phyloP scores from a whole-genome alignment of 768 basidiomycete genomes.

The Mycena rosella region DNA sequence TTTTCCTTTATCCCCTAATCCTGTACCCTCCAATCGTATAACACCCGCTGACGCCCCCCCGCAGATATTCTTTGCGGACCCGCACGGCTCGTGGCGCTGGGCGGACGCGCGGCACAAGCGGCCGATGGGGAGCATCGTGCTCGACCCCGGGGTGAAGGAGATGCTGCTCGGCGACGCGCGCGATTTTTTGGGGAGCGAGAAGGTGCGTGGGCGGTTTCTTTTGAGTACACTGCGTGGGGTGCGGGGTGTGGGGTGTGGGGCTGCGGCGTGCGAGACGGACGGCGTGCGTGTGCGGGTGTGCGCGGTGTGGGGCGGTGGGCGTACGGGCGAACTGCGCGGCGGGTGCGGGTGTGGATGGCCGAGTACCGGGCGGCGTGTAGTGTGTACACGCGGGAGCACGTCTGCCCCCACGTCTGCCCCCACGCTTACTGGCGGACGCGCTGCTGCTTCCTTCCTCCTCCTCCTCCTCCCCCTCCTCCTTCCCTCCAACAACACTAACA shows the following conservation, averaged over 20 bases:
- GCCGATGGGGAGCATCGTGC: conserved; percentile 88
- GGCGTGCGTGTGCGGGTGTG: too few relatives aligned
- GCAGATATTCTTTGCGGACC: conserved; percentile 89
- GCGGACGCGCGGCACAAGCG: conserved; percentile 90
- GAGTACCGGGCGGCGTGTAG: too few relatives aligned
- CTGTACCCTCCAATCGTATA: not conserved
- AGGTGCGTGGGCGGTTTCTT: conserved; percentile 63
- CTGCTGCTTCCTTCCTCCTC: not conserved
- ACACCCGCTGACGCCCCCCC: not conserved
- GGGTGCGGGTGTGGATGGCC: too few relatives aligned
- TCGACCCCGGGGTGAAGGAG: conserved; percentile 91
- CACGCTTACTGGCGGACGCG: too few relatives aligned
- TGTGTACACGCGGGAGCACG: too few relatives aligned
- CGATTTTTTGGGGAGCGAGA: conserved; percentile 88
- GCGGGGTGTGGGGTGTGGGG: too few relatives aligned
- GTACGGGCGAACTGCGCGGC: too few relatives aligned
- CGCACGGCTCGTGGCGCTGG: conserved; percentile 90
- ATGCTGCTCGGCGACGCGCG: conserved; percentile 86
- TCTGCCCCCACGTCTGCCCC: too few relatives aligned
- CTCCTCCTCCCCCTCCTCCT: conserved; percentile 14
- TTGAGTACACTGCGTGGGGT: too few relatives aligned
- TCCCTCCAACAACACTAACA: conserved; percentile 3
- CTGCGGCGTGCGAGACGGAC: too few relatives aligned
- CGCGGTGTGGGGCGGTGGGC: too few relatives aligned
- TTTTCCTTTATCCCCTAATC: not conserved